phyloP scores from a whole-genome alignment of 495 filamentous ascomycete species.

The Neurospora tetrasperma region DNA sequence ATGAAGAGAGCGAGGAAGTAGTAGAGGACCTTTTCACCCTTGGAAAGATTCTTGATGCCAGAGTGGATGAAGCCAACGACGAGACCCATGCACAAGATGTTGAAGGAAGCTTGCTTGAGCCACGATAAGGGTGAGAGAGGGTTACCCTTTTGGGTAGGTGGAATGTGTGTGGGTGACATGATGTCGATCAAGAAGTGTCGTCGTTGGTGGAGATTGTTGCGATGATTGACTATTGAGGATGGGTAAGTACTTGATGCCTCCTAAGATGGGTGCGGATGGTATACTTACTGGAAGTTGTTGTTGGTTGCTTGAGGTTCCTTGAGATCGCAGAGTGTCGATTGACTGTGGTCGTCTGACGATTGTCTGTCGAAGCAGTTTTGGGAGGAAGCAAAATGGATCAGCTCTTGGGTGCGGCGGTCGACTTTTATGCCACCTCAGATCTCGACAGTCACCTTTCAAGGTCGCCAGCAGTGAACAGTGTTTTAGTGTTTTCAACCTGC shows the following conservation, averaged over 20 bases:
- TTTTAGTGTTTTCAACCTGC: neutral
- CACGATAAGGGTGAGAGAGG: neutral
- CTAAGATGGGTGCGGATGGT: neutral
- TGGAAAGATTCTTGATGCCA: neutral
- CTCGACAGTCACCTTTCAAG: neutral
- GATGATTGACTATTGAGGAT: neutral
- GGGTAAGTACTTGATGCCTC: neutral
- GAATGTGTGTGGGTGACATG: neutral
- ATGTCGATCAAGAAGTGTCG: neutral
- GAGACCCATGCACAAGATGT: neutral
- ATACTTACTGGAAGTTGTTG: neutral
- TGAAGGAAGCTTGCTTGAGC: neutral
- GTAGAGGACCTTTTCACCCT: slow-evolving; percentile 3
- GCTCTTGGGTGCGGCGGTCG: neutral
- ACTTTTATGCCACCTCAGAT: neutral
- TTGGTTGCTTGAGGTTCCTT: neutral
- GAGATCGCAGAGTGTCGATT: neutral
- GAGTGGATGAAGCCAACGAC: neutral
- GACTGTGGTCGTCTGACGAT: neutral
- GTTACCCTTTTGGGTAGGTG: neutral
- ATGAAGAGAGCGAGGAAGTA: slow-evolving; percentile 15
- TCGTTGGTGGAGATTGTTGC: neutral
- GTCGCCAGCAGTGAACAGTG: neutral
- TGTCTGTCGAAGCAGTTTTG: neutral
- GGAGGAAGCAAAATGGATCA: neutral